These are phyloP conservation scores for Lachnellula subtilissima DNA, from an alignment of 2,329 filamentous ascomycete species.

Conservation along the genomic window DNA sequence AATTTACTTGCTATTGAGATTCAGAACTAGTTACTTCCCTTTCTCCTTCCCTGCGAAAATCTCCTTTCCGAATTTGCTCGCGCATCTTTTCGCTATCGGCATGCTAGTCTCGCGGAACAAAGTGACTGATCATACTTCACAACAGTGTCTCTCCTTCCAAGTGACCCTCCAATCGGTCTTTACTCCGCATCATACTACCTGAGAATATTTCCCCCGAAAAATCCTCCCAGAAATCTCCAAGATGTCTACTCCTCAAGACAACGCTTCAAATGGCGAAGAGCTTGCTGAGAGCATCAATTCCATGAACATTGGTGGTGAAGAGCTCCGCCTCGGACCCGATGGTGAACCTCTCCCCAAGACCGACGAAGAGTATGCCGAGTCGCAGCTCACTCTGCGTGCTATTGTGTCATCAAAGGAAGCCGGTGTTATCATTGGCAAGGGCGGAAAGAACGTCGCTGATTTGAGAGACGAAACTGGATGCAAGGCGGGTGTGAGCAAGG, in stretches of 20 bases:
- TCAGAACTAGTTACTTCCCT: constrained; percentile 1
- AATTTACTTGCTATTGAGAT: not conserved
- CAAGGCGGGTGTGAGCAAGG: constrained; percentile 97
- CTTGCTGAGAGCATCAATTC: constrained; percentile 59
- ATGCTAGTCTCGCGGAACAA: constrained; percentile 3
- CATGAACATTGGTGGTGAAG: constrained; percentile 60
- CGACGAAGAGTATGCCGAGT: constrained; percentile 92
- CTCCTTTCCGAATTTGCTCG: not conserved
- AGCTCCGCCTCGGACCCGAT: constrained; percentile 60
- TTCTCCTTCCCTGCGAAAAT: not conserved
- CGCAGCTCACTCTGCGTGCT: constrained; percentile 88
- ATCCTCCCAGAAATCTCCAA: constrained; percentile 2
- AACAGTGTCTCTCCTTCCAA: not conserved
- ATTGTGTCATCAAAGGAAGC: constrained; percentile 99
- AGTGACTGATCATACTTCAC: constrained; percentile 3
- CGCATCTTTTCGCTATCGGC: constrained; percentile 1
- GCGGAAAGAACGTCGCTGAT: constrained; percentile 96
- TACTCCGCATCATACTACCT: not conserved
- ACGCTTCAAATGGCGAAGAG: constrained; percentile 39
- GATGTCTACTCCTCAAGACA: constrained; percentile 31
- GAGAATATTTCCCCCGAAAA: not conserved
- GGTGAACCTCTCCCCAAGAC: constrained; percentile 81
- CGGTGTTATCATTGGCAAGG: constrained; percentile 98
- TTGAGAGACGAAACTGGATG: constrained; percentile 96
- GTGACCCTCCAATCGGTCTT: constrained; percentile 7